A percentile compares a stretch with the other conserved stretches of the same genome.
phyloP scores from a whole-genome alignment of 352 stramenopile genomes.

The Pseudoperonospora humuli region DNA sequence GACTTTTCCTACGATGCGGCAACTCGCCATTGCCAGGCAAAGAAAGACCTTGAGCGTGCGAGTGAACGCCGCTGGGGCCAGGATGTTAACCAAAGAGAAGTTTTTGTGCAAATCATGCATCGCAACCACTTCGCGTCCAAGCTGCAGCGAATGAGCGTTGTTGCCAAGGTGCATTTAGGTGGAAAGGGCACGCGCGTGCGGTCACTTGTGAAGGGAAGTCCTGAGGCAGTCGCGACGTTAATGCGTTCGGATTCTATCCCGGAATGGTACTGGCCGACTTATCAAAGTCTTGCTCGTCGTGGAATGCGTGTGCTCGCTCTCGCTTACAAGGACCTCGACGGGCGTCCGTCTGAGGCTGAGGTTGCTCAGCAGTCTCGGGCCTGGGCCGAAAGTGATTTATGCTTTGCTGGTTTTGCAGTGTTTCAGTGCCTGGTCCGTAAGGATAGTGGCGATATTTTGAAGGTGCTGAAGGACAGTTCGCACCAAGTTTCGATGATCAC shows the following conservation, averaged over 20 bases:
- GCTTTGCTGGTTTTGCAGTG: constrained; percentile 92
- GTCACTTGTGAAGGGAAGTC: constrained; percentile 95
- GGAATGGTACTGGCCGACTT: constrained; percentile 86
- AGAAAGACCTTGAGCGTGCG: constrained; percentile 62
- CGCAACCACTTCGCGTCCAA: constrained; percentile 94
- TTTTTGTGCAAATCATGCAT: constrained; percentile 88
- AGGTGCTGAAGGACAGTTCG: constrained; percentile 86
- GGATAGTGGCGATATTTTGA: constrained; percentile 91
- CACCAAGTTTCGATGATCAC: constrained; percentile 98
- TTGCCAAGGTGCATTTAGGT: constrained; percentile 84
- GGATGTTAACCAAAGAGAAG: constrained; percentile 64
- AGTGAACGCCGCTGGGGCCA: constrained; percentile 65
- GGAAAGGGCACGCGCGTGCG: constrained; percentile 64
- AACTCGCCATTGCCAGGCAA: constrained; percentile 66
- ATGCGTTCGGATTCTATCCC: constrained; percentile 81
- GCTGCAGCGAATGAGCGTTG: constrained; percentile 95
- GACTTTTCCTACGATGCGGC: constrained; percentile 84
- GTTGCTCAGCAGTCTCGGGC: constrained; percentile 75
- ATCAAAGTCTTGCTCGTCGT: constrained; percentile 72
- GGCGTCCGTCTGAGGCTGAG: constrained; percentile 54
- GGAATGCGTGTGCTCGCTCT: constrained; percentile 93
- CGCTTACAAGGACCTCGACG: constrained; percentile 90
- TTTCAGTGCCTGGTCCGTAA: constrained; percentile 92
- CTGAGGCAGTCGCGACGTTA: constrained; percentile 88
- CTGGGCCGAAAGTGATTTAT: constrained; percentile 90